A percentile compares a stretch with the other conserved stretches of the same genome.
phyloP scores from a whole-genome alignment of 2,329 filamentous ascomycete genomes.

The Sphaceloma murrayae region DNA sequence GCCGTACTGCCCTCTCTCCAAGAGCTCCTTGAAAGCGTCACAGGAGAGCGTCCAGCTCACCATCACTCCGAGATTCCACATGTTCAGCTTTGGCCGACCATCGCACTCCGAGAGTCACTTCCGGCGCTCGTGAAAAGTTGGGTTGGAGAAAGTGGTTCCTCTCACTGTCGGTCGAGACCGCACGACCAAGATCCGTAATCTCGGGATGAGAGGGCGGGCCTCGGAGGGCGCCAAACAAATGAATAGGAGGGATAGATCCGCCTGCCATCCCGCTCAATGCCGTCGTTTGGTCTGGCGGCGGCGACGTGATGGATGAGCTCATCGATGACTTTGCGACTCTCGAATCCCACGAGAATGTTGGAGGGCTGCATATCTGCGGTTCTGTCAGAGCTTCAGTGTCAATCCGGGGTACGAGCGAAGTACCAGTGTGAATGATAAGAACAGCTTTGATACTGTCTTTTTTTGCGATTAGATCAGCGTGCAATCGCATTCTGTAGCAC shows the following conservation, averaged over 20 bases:
- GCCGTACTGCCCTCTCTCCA: slow-evolving; percentile 12
- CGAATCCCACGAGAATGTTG: slow-evolving; percentile 7
- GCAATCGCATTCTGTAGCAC: no score
- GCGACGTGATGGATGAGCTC: background rate
- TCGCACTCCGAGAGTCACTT: slow-evolving; percentile 15
- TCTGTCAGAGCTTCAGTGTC: background rate
- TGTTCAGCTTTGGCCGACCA: slow-evolving; percentile 16
- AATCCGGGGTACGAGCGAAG: background rate
- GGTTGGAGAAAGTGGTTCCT: slow-evolving; percentile 14
- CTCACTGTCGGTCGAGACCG: slow-evolving; percentile 1
- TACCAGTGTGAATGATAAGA: background rate
- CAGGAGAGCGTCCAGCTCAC: slow-evolving; percentile 21
- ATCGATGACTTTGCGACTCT: background rate
- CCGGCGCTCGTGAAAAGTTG: slow-evolving; percentile 16
- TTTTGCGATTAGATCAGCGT: no score
- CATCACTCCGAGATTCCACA: slow-evolving; percentile 16
- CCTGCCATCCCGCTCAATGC: no score
- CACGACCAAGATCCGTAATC: slow-evolving; percentile 12
- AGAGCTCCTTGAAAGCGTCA: slow-evolving; percentile 21
- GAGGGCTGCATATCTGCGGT: slow-evolving; percentile 3
- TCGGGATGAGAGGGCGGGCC: background rate
- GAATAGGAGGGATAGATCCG: background rate
- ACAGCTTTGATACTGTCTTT: no score
- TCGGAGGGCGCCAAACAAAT: slow-evolving; percentile 1
- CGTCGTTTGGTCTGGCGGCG: no score